phyloP scores from a whole-genome alignment of 495 filamentous ascomycete genomes.

The Xylaria palmicola region DNA sequence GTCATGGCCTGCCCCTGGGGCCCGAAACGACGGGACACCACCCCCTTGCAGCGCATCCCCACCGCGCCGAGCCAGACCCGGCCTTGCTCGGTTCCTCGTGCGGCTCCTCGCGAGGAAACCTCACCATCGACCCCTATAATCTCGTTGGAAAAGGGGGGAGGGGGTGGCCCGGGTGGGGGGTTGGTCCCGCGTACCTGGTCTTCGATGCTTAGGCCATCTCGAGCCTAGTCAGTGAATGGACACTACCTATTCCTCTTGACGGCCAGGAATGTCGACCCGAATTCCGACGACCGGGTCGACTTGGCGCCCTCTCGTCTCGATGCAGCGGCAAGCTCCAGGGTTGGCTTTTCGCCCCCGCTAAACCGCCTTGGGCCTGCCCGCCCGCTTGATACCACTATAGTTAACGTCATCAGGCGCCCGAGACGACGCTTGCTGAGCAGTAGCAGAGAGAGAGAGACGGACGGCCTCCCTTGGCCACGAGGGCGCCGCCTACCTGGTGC shows the following conservation, averaged over 20 bases:
- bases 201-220: background rate
- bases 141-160: background rate
- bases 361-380: too few relatives aligned
- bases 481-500: background rate
- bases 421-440: background rate
- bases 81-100: background rate
- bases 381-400: background rate
- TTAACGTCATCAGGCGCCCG: background rate
- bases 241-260: background rate
- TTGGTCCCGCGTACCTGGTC: background rate
- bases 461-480: background rate
- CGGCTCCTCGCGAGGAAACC: background rate
- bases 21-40: conserved; percentile 10
- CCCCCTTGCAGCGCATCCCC: background rate
- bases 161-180: too few relatives aligned
- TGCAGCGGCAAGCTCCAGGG: background rate
- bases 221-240: too few relatives aligned
- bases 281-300: background rate
- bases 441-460: background rate
- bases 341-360: too few relatives aligned
- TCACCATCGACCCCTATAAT: background rate
- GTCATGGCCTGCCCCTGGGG: background rate
- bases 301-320: background rate
- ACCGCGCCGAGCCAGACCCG: conserved; percentile 9
- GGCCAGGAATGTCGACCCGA: conserved; percentile 8